A percentile compares a stretch with the other conserved stretches of the same genome.
Evolutionary conservation across 2,329 filamentous ascomycete genomes (phyloP).

Genomic region (Zasmidium angulare): DNA sequence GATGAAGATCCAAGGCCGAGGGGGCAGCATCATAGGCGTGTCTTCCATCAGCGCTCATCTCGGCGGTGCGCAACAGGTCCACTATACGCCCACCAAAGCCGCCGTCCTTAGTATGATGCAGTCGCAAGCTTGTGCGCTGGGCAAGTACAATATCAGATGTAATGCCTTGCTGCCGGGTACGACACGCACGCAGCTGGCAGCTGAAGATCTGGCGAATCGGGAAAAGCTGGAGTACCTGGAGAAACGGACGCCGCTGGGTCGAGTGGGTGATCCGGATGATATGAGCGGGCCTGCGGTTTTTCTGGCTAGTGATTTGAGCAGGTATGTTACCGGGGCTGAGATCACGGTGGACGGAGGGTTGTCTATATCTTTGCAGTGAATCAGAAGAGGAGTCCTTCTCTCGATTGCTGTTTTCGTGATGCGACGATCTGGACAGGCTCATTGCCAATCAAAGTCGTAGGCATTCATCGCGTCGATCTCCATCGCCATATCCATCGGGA

Average conservation of each 20-base stretch:
- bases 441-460: not conserved
- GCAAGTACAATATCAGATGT: constrained; percentile 72
- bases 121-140: constrained; percentile 74
- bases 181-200: constrained; percentile 78
- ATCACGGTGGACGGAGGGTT: constrained; percentile 14
- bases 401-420: too few relatives aligned
- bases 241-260: constrained; percentile 72
- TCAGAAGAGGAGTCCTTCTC: too few relatives aligned
- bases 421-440: not conserved
- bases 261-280: constrained; percentile 65
- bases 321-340: constrained; percentile 52
- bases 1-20: constrained; percentile 67
- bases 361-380: constrained; percentile 15
- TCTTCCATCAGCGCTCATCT: constrained; percentile 74
- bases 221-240: constrained; percentile 76
- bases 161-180: constrained; percentile 83
- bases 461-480: not conserved
- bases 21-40: constrained; percentile 77
- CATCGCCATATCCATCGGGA: not conserved
- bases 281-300: constrained; percentile 82
- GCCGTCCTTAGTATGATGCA: constrained; percentile 80
- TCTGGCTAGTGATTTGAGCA: constrained; percentile 74
- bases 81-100: constrained; percentile 88
- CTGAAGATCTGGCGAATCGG: constrained; percentile 71
- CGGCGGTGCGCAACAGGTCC: constrained; percentile 73